Conservation (phyloP, 2,329 filamentous ascomycete genomes). For the Pseudonectria foliicola region DNA sequence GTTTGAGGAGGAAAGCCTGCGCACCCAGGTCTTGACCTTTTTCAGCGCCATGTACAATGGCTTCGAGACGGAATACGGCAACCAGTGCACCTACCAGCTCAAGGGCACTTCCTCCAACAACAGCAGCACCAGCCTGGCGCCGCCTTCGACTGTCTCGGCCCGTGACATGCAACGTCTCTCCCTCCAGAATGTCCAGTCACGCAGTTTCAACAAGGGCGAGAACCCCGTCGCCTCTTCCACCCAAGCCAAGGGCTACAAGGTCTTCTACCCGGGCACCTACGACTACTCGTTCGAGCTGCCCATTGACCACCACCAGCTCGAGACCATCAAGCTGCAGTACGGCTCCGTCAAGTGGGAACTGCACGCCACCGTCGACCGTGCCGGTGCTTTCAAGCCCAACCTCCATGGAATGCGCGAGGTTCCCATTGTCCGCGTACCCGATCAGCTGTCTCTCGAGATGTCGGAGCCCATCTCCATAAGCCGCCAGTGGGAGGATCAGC, state of each 20-base stretch:
- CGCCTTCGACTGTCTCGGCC: conserved; percentile 12
- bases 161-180: conserved; percentile 60
- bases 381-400: conserved; percentile 85
- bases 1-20: conserved; percentile 75
- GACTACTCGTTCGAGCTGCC: conserved; percentile 76
- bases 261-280: conserved; percentile 68
- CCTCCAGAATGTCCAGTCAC: conserved; percentile 70
- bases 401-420: conserved; percentile 77
- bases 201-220: conserved; percentile 80
- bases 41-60: conserved; percentile 70
- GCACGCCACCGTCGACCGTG: conserved; percentile 75
- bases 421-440: conserved; percentile 73
- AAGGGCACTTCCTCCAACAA: conserved; percentile 32
- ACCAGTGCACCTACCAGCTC: conserved; percentile 51
- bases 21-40: conserved; percentile 85
- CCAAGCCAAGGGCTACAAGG: conserved; percentile 69
- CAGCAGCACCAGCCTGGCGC: conserved; percentile 26
- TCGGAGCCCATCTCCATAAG: conserved; percentile 92
- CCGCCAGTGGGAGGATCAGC: conserved; percentile 87
- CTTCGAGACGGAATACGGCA: conserved; percentile 56
- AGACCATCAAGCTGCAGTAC: conserved; percentile 81
- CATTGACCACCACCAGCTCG: conserved; percentile 80
- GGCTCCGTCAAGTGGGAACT: conserved; percentile 84
- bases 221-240: conserved; percentile 52
- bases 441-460: conserved; percentile 82